Evolutionary conservation across 129 eudicot species (phyloP), one percentile per base, ranked within the genome.

Genomic region (Pseudognaphalium luteoalbum): DNA sequence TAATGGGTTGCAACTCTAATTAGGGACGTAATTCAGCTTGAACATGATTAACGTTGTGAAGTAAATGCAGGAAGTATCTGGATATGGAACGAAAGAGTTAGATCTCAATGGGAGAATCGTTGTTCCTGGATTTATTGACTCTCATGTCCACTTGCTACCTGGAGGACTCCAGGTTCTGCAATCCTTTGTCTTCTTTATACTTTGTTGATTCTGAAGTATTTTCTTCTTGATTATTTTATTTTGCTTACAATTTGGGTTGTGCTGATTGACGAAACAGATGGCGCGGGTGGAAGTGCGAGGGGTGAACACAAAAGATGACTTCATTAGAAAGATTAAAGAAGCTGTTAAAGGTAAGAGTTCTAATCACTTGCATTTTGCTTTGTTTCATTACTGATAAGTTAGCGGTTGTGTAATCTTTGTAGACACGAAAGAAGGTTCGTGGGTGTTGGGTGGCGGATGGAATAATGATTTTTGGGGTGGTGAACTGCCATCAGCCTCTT

Each of bases 381-480:
- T 57, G 34, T 74, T 60, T 68, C 41, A 58, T 28, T 58, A 30
- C 44, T 34, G 33, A 47, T 62, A 28, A 14, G 62, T 70, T 76
- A 29, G 6, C 9, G 56, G 70, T 51, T 37, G 30, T 71, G n/a
- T 11, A 39, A 54, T 61, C 50, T 73, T 67, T 74, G 51, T 59
- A 94, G 99, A 82, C 87, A 61, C 79, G 88, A 80, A 81, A 82
- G 78, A 82, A 51, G 97, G 94, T 47, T 76, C 91, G 61, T 94
- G 99, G 99, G 69, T 91, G 77, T 80, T 89, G 90, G 99, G 99
- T 66, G 94, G 96, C 73, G 99, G 99, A 72, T 94, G 99, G 99
- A 94, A 91, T 79, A 89, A 94, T 84, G 97, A 87, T 78, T 81
- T 89, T 62, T 94, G 99, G 99, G 99, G 97, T 68, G 99, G 99